Evolutionary conservation across 805 yeast species (phyloP).

Genomic region (Myxozyma monticola): DNA sequence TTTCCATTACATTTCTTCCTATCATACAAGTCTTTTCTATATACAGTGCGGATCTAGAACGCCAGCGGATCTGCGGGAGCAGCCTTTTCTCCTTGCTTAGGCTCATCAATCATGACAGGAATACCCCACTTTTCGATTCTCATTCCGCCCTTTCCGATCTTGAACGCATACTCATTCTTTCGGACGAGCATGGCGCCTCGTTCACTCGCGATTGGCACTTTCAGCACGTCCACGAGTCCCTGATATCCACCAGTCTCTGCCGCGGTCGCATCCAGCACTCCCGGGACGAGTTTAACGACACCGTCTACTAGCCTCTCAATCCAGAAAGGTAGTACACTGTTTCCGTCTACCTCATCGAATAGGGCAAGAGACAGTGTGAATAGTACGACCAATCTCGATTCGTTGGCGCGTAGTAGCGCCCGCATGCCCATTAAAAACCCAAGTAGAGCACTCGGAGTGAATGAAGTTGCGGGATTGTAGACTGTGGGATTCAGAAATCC

Average conservation of each 20-base stretch:
- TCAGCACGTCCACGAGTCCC: conserved; percentile 76
- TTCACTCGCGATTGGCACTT: conserved; percentile 70
- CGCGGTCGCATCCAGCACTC: conserved; percentile 35
- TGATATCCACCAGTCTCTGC: conserved; percentile 45
- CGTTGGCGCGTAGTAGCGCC: conserved; percentile 10
- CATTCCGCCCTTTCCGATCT: conserved; percentile 76
- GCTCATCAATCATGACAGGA: conserved; percentile 81
- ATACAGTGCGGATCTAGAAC: too few relatives aligned
- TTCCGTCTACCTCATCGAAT: conserved; percentile 12
- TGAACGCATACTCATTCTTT: conserved; percentile 78
- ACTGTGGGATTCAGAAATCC: conserved; percentile 17
- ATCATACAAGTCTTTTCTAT: neutral
- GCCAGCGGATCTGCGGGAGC: too few relatives aligned
- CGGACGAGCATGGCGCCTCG: conserved; percentile 77
- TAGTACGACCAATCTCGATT: conserved; percentile 4
- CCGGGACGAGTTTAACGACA: conserved; percentile 72
- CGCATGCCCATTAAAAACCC: conserved; percentile 10
- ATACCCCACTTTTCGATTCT: conserved; percentile 96
- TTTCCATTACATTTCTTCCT: too few relatives aligned
- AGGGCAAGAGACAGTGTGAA: conserved; percentile 19
- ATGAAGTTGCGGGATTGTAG: conserved; percentile 5
- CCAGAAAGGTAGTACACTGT: conserved; percentile 47
- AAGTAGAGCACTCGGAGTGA: conserved; percentile 8
- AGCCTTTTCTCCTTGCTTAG: neutral
- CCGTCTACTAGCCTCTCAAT: conserved; percentile 66